phyloP scores from a whole-genome alignment of 345 rosid genomes.

The Streptanthus diversifolius region DNA sequence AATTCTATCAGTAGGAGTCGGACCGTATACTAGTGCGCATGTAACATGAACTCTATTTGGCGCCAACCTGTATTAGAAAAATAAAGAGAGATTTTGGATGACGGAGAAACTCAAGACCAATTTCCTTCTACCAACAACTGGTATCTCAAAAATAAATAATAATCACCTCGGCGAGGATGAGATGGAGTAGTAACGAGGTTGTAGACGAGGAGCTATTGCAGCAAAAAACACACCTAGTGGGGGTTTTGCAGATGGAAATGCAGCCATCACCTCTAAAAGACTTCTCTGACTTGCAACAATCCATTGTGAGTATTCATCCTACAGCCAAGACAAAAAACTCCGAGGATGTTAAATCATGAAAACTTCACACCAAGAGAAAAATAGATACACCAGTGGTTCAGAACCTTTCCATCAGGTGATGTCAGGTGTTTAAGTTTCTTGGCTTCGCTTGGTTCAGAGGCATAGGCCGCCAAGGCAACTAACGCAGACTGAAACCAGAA shows the following conservation, averaged over 20 bases:
- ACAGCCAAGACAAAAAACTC: not conserved
- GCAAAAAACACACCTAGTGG: conserved; percentile 97
- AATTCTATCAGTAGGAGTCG: conserved; percentile 77
- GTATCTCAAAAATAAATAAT: not conserved
- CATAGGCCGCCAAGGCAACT: conserved; percentile 88
- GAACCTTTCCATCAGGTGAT: conserved; percentile 71
- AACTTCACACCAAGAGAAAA: not conserved
- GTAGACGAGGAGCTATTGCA: conserved; percentile 80
- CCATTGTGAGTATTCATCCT: conserved; percentile 96
- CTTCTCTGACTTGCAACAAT: conserved; percentile 82
- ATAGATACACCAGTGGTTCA: not conserved
- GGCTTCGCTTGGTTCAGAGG: conserved; percentile 78
- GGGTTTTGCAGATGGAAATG: conserved; percentile 84
- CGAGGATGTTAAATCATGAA: not conserved
- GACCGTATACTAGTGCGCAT: conserved; percentile 80
- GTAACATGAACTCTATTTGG: conserved; percentile 84
- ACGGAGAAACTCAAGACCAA: not conserved
- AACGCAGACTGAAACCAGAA: conserved; percentile 61
- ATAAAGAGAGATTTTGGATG: not conserved
- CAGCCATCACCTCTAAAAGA: conserved; percentile 91
- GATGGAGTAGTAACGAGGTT: conserved; percentile 90
- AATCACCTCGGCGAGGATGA: conserved; percentile 88
- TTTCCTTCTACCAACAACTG: not conserved
- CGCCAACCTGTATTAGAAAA: conserved; percentile 49
- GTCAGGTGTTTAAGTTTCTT: conserved; percentile 54